Evolutionary conservation across 768 basidiomycete species (phyloP).

Genomic region (Lyophyllum shimeji): DNA sequence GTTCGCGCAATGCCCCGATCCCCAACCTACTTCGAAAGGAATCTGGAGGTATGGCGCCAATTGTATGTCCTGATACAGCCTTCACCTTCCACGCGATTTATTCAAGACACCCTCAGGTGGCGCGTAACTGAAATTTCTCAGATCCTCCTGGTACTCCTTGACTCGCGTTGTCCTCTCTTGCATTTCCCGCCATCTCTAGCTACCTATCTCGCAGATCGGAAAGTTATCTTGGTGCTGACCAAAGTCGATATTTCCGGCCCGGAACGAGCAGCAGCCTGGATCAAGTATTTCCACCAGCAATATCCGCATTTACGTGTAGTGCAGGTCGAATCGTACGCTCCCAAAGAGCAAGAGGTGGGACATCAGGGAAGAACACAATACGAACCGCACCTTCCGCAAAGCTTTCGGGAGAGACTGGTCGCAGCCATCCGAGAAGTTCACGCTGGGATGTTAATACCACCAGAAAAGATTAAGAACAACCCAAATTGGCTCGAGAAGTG

Average conservation of each 20-base stretch:
- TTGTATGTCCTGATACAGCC: conserved; percentile 50
- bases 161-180: conserved; percentile 85
- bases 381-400: conserved; percentile 68
- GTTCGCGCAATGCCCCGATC: conserved; percentile 50
- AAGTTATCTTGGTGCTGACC: conserved; percentile 76
- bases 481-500: conserved; percentile 55
- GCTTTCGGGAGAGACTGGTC: conserved; percentile 65
- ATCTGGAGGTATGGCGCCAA: conserved; percentile 94
- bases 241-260: conserved; percentile 86
- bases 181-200: conserved; percentile 84
- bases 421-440: conserved; percentile 66
- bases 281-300: conserved; percentile 48
- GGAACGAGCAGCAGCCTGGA: conserved; percentile 64
- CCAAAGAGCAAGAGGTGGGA: conserved; percentile 38
- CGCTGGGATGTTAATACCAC: conserved; percentile 64
- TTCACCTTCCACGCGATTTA: conserved; percentile 7
- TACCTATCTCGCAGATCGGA: conserved; percentile 53
- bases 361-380: conserved; percentile 49
- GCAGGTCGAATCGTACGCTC: conserved; percentile 74
- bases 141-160: conserved; percentile 84
- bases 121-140: conserved; percentile 90
- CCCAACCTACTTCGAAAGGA: conserved; percentile 83
- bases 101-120: conserved; percentile 65
- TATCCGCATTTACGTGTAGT: conserved; percentile 64
- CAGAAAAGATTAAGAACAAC: conserved; percentile 50